Percentiles rank a stretch among this genome's conserved stretches.
Conservation (phyloP, 139 green algal genomes). For the Chlorella sp. region DNA sequence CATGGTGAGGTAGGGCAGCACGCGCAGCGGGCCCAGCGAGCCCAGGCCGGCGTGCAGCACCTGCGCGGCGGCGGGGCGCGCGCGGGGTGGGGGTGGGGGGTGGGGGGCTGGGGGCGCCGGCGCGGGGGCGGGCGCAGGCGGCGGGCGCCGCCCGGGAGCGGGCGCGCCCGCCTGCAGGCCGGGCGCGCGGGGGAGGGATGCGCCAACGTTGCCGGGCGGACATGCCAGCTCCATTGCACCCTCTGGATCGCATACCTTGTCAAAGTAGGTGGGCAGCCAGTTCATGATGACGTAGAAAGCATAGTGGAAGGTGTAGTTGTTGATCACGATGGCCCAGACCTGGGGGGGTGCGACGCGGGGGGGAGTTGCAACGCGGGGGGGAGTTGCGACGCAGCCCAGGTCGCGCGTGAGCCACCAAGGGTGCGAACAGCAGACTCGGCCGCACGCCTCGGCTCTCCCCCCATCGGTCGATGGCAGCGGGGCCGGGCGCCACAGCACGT, state of each 20-base stretch:
- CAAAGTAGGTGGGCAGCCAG: constrained; percentile 98
- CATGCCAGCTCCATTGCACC: background rate
- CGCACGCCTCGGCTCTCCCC: background rate
- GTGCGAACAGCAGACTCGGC: too few relatives aligned
- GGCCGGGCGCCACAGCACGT: background rate
- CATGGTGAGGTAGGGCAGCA: constrained; percentile 95
- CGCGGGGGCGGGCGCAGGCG: too few relatives aligned
- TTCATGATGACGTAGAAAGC: constrained; percentile 99
- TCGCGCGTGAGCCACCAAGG: too few relatives aligned
- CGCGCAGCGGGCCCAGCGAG: constrained; percentile 75
- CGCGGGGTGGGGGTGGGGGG: background rate
- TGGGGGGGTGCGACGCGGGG: too few relatives aligned
- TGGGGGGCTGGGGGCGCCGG: too few relatives aligned
- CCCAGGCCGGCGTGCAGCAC: constrained; percentile 76
- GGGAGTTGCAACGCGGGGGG: too few relatives aligned
- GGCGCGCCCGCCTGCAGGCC: too few relatives aligned
- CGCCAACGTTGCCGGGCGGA: too few relatives aligned
- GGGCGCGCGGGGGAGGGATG: too few relatives aligned
- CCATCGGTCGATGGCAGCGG: background rate
- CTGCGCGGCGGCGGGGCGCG: constrained; percentile 39
- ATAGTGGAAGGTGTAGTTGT: constrained; percentile 99
- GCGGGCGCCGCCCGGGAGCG: too few relatives aligned
- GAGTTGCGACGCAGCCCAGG: constrained; percentile 36
- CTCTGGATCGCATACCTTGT: constrained; percentile 61
- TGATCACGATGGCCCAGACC: constrained; percentile 95